Evolutionary conservation across 768 basidiomycete genomes (phyloP).

Genomic region (Leccinum arenicola): DNA sequence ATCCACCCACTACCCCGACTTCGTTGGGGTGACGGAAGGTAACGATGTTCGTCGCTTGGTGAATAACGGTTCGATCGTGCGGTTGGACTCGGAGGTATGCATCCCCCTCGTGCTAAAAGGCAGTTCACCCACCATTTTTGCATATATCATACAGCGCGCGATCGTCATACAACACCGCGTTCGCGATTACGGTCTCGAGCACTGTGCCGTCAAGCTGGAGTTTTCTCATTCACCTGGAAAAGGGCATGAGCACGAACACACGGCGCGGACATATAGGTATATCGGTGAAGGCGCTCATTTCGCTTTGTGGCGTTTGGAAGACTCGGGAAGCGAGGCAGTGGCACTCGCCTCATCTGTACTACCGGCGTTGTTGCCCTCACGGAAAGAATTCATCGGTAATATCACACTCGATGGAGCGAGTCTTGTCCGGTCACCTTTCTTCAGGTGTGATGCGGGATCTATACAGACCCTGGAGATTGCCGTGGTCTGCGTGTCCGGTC

Average conservation of each 20-base stretch:
- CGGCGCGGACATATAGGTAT: conserved; percentile 14
- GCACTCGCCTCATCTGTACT: conserved; percentile 6
- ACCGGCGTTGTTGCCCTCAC: conserved; percentile 10
- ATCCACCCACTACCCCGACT: conserved; percentile 22
- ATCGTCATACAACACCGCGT: conserved; percentile 23
- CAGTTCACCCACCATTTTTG: background rate
- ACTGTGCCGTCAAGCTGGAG: conserved; percentile 15
- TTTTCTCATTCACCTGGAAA: conserved; percentile 3
- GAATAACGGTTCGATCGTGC: conserved; percentile 21
- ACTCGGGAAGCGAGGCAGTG: conserved; percentile 1
- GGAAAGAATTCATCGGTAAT: conserved; percentile 16
- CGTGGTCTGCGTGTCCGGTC: conserved; percentile 20
- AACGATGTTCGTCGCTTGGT: conserved; percentile 9
- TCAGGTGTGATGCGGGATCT: conserved; percentile 14
- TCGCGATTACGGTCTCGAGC: conserved; percentile 25
- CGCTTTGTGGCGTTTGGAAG: conserved; percentile 19
- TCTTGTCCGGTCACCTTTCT: conserved; percentile 9
- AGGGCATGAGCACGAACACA: background rate
- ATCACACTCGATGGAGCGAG: conserved; percentile 13
- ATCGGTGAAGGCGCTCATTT: conserved; percentile 16
- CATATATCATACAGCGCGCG: conserved; percentile 7
- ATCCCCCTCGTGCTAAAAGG: background rate
- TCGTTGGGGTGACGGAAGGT: conserved; percentile 16
- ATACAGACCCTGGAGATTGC: conserved; percentile 22
- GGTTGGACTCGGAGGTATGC: conserved; percentile 17